Conservation (phyloP, 495 filamentous ascomycete species). For the Tuber microsphaerosporum region DNA sequence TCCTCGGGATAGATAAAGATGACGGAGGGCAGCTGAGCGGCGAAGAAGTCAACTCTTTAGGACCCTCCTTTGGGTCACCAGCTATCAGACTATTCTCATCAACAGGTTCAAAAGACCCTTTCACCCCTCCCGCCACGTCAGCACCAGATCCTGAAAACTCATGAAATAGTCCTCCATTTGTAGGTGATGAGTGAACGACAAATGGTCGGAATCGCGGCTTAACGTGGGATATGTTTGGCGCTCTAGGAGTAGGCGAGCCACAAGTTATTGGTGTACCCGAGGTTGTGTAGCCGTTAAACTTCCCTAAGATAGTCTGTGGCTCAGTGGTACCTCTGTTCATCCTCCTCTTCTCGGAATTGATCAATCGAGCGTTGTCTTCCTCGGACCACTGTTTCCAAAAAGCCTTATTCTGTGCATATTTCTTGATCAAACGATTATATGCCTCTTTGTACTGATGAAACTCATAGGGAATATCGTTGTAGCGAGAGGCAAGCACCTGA, state of each 20-base stretch:
- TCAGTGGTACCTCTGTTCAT: slow-evolving; percentile 8
- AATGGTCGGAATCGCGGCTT: slow-evolving; percentile 16
- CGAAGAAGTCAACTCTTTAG: background rate
- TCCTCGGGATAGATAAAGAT: slow-evolving; percentile 19
- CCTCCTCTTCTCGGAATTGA: slow-evolving; percentile 26
- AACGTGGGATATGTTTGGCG: slow-evolving; percentile 20
- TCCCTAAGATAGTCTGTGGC: background rate
- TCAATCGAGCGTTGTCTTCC: slow-evolving; percentile 23
- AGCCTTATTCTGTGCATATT: slow-evolving; percentile 36
- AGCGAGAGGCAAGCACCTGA: slow-evolving; percentile 27
- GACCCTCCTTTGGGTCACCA: background rate
- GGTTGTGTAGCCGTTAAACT: background rate
- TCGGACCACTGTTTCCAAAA: slow-evolving; percentile 36
- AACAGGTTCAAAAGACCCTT: background rate
- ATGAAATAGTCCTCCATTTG: slow-evolving; percentile 21
- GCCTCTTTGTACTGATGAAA: slow-evolving; percentile 33
- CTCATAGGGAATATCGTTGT: slow-evolving; percentile 22
- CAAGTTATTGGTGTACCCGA: slow-evolving; percentile 9
- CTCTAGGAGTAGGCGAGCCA: slow-evolving; percentile 7
- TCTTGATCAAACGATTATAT: slow-evolving; percentile 30
- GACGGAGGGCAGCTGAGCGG: background rate
- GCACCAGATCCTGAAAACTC: background rate
- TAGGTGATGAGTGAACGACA: background rate
- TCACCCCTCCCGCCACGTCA: background rate
- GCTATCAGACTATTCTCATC: background rate